Evolutionary conservation across 148 eudicot genomes (phyloP).

Genomic region (Nepenthes gracilis): DNA sequence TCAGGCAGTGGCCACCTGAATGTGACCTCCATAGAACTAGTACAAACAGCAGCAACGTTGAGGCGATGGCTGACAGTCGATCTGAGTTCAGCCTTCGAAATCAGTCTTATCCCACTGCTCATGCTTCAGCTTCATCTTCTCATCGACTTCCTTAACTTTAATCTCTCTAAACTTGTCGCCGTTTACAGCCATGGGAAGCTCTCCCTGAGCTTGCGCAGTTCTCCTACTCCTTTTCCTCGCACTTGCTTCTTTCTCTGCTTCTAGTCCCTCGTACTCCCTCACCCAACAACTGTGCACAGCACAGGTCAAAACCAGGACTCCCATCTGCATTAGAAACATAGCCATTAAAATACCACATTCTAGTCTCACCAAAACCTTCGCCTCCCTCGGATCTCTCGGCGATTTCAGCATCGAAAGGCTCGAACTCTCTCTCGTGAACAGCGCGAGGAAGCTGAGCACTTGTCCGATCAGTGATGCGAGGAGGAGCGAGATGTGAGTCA

Average conservation of each 20-base stretch:
- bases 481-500: conserved; percentile 44
- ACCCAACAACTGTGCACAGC: conserved; percentile 49
- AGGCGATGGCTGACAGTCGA: too few relatives aligned
- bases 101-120: too few relatives aligned
- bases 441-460: conserved; percentile 30
- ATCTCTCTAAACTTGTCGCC: too few relatives aligned
- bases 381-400: conserved; percentile 47
- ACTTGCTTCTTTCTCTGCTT: conserved; percentile 29
- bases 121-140: too few relatives aligned
- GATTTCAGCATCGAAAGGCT: conserved; percentile 45
- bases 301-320: conserved; percentile 35
- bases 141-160: too few relatives aligned
- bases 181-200: too few relatives aligned
- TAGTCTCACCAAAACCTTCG: conserved; percentile 50
- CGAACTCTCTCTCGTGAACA: conserved; percentile 42
- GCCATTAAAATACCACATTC: conserved; percentile 65
- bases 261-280: conserved; percentile 43
- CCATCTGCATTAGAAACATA: conserved; percentile 47
- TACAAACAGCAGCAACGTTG: too few relatives aligned
- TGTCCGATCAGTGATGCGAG: conserved; percentile 38
- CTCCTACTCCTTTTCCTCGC: conserved; percentile 27
- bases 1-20: too few relatives aligned
- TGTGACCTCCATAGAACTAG: too few relatives aligned
- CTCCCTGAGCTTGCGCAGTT: conserved; percentile 1
- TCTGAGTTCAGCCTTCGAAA: too few relatives aligned